Conservation (phyloP, 768 basidiomycete species). For the Fomitopsis pulvina region DNA sequence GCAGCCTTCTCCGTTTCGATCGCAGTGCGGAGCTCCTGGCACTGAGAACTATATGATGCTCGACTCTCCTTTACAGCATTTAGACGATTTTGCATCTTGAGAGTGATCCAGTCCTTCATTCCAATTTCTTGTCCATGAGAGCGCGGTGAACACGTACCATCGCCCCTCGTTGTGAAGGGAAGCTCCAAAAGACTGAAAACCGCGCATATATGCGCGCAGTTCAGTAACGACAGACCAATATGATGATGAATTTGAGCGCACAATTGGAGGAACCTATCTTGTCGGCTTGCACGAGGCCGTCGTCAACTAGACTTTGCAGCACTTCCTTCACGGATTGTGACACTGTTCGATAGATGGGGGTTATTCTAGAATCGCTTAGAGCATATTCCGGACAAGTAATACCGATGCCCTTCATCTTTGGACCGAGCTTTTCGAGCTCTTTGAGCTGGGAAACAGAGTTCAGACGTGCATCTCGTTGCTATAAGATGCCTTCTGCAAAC, state of each 20-base stretch:
- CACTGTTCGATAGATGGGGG: slow-evolving; percentile 37
- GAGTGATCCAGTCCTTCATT: neutral
- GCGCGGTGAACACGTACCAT: no score
- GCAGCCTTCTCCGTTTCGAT: slow-evolving; percentile 46
- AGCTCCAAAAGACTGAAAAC: slow-evolving; percentile 85
- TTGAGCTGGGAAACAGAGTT: slow-evolving; percentile 49
- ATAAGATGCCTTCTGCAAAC: slow-evolving; percentile 15
- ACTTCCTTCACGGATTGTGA: slow-evolving; percentile 92
- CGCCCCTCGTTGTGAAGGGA: slow-evolving; percentile 83
- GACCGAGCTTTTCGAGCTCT: slow-evolving; percentile 85
- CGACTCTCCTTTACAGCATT: slow-evolving; percentile 42
- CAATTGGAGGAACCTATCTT: slow-evolving; percentile 96
- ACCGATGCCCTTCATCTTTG: slow-evolving; percentile 92
- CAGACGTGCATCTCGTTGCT: neutral
- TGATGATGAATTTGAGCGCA: slow-evolving; percentile 30
- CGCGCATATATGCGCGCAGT: slow-evolving; percentile 17
- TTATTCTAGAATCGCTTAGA: no score
- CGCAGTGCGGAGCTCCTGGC: slow-evolving; percentile 40
- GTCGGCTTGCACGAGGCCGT: slow-evolving; percentile 78
- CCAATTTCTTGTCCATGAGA: no score
- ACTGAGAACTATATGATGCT: slow-evolving; percentile 35
- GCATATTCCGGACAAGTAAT: slow-evolving; percentile 10
- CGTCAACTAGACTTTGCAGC: slow-evolving; percentile 79
- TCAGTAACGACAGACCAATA: slow-evolving; percentile 10
- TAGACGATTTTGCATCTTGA: slow-evolving; percentile 53